phyloP scores from a whole-genome alignment of 352 stramenopile species.

The Pythium brachiatum region DNA sequence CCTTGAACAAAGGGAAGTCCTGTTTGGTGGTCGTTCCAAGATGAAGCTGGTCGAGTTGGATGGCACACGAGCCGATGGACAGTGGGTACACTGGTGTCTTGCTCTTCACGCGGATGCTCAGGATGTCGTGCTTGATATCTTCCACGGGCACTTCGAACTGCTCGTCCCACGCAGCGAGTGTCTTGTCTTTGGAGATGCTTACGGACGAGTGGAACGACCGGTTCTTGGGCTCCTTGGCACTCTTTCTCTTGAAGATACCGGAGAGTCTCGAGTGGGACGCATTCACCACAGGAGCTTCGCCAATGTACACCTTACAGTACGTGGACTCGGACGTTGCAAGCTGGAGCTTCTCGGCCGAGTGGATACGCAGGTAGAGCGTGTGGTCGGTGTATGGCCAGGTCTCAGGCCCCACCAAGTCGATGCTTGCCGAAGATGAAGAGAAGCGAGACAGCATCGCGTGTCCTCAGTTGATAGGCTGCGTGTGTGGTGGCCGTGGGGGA shows the following conservation, averaged over 20 bases:
- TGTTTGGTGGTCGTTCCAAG: constrained; percentile 45
- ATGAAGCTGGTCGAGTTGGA: constrained; percentile 50
- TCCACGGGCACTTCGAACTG: constrained; percentile 64
- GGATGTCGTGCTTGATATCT: constrained; percentile 44
- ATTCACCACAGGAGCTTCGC: constrained; percentile 44
- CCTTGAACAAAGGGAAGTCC: constrained; percentile 57
- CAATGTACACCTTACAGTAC: constrained; percentile 77
- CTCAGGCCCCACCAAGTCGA: no score
- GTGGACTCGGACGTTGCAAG: constrained; percentile 35
- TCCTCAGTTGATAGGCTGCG: no score
- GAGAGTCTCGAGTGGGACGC: constrained; percentile 13
- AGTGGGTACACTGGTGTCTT: constrained; percentile 64
- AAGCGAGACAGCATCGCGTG: no score
- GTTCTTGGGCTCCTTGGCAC: constrained; percentile 23
- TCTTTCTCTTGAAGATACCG: constrained; percentile 21
- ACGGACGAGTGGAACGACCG: constrained; percentile 62
- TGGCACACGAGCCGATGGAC: constrained; percentile 52
- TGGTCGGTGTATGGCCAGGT: constrained; percentile 14
- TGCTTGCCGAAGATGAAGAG: no score
- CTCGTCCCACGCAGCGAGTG: constrained; percentile 65
- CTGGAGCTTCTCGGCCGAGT: constrained; percentile 53
- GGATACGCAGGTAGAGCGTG: constrained; percentile 63
- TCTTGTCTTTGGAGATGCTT: constrained; percentile 26
- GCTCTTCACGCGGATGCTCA: constrained; percentile 75
- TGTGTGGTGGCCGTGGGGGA: no score